Percentiles rank a stretch among this genome's conserved stretches.
Conservation (phyloP, 2,329 filamentous ascomycete genomes). For the Aureobasidium sp. region DNA sequence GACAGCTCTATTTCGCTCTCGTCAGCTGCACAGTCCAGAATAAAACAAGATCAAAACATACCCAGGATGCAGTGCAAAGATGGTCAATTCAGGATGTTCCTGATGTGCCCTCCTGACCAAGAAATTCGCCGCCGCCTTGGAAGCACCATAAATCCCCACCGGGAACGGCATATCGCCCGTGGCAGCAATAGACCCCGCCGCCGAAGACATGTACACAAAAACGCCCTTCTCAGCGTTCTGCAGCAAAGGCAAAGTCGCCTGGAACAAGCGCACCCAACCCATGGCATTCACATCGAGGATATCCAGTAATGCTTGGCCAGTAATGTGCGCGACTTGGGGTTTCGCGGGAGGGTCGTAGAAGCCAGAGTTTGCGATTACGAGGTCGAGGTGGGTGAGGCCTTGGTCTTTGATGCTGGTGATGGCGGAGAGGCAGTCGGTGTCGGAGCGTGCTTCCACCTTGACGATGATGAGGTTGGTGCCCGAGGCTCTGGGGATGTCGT, state of each 20-base stretch:
- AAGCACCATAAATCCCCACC: not conserved
- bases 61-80: not conserved
- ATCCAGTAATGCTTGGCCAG: not conserved
- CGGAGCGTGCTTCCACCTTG: not conserved
- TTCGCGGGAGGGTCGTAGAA: not conserved
- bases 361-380: constrained; percentile 1
- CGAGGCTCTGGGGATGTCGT: not conserved
- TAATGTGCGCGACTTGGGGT: not conserved
- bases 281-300: not conserved
- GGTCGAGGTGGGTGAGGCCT: not conserved
- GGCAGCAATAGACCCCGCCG: not conserved
- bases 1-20: not conserved
- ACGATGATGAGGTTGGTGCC: not conserved
- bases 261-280: not conserved
- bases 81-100: not conserved
- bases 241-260: not conserved
- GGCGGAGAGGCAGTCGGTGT: not conserved
- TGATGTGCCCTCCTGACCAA: not conserved
- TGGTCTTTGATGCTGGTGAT: not conserved
- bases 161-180: not conserved
- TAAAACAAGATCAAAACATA: not conserved
- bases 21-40: not conserved
- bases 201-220: not conserved
- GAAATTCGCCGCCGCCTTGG: not conserved
- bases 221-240: not conserved